These are phyloP conservation scores for Sanguinoderma infundibulare DNA, from an alignment of 1,284 basidiomycete genomes.

Conservation along the genomic window DNA sequence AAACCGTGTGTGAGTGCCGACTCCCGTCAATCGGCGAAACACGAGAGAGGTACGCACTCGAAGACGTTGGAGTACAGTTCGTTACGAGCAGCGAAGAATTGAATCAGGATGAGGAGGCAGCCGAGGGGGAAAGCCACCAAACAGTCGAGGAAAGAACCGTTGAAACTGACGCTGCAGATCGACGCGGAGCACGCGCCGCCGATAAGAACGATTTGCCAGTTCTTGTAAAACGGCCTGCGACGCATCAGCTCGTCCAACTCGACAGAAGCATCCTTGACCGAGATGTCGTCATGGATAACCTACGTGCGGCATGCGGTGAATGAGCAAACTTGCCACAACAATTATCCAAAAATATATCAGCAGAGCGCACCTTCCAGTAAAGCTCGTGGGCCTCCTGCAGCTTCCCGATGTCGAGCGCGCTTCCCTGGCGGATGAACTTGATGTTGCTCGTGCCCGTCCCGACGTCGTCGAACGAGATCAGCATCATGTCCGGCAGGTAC, in stretches of 20 bases:
- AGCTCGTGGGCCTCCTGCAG: constrained; percentile 77
- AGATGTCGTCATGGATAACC: constrained; percentile 88
- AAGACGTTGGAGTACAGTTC: constrained; percentile 89
- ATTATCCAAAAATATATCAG: too few relatives aligned
- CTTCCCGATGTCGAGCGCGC: constrained; percentile 79
- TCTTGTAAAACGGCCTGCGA: constrained; percentile 63
- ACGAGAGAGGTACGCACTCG: constrained; percentile 55
- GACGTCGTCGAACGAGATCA: constrained; percentile 84
- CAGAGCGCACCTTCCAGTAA: constrained; percentile 73
- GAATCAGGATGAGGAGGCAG: constrained; percentile 77
- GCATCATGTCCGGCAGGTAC: constrained; percentile 86
- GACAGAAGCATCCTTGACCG: constrained; percentile 78
- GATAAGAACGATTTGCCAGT: constrained; percentile 72
- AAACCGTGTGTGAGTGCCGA: background rate
- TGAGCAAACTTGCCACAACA: background rate
- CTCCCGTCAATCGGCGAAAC: background rate
- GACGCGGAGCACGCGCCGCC: constrained; percentile 84
- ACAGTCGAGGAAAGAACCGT: constrained; percentile 82
- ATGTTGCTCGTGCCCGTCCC: constrained; percentile 87
- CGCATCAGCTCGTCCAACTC: constrained; percentile 82
- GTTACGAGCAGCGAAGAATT: constrained; percentile 75
- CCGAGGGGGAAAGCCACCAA: constrained; percentile 81
- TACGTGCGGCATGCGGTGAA: constrained; percentile 34
- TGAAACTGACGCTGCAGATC: constrained; percentile 77
- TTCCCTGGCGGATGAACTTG: constrained; percentile 82